Percentiles rank a stretch among this genome's conserved stretches.
Conservation (phyloP, 1,284 basidiomycete species). For the Meripilus lineatus region DNA sequence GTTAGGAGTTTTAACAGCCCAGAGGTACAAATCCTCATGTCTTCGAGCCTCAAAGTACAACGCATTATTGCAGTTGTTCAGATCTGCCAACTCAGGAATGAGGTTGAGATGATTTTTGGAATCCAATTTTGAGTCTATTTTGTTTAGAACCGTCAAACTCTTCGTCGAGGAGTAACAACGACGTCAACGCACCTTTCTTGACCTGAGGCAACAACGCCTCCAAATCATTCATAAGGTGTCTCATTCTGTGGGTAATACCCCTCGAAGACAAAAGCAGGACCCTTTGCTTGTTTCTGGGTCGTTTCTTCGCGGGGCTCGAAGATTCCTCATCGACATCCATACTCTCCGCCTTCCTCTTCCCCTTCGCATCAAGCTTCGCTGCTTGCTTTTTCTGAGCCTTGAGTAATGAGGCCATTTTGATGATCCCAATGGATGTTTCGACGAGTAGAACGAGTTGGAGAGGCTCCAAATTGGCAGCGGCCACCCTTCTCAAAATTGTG, state of each 20-base stretch:
- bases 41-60: conserved; percentile 96
- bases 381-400: conserved; percentile 61
- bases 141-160: not conserved
- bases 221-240: conserved; percentile 95
- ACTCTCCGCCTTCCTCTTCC: conserved; percentile 62
- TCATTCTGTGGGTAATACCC: conserved; percentile 94
- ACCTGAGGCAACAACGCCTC: conserved; percentile 90
- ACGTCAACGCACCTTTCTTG: conserved; percentile 77
- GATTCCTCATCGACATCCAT: conserved; percentile 41
- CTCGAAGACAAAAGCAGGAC: conserved; percentile 92
- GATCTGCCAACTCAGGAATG: conserved; percentile 94
- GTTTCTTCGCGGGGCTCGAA: conserved; percentile 38
- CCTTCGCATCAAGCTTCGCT: conserved; percentile 41
- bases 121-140: conserved; percentile 89
- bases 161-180: not conserved
- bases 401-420: conserved; percentile 60
- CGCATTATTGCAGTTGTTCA: conserved; percentile 97
- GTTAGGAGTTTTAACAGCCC: conserved; percentile 97
- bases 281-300: conserved; percentile 76
- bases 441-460: no score
- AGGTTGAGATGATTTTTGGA: conserved; percentile 94
- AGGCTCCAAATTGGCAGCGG: no score
- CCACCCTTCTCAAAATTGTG: no score
- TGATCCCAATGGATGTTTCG: no score
- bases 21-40: conserved; percentile 95